Conservation (phyloP, 306 rosid species). For the Vigna angularis region DNA sequence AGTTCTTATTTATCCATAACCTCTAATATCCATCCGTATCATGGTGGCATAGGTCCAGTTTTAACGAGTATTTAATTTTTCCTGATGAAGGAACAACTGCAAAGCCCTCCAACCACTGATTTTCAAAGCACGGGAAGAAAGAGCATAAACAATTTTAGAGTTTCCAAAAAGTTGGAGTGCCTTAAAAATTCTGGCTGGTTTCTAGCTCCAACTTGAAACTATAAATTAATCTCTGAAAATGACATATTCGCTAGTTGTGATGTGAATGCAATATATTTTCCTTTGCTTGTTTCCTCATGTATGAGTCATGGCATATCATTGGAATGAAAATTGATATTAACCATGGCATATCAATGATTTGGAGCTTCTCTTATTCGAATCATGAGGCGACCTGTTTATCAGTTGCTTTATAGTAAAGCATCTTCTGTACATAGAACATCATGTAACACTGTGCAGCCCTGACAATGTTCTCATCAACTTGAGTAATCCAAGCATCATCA, state of each 20-base stretch:
- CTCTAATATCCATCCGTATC: background rate
- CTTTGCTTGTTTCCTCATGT: conserved; percentile 30
- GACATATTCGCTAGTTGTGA: conserved; percentile 43
- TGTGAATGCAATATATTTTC: conserved; percentile 33
- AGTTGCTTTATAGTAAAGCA: conserved; percentile 80
- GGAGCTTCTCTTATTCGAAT: conserved; percentile 42
- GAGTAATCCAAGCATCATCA: conserved; percentile 94
- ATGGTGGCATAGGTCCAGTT: background rate
- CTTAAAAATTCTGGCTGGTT: conserved; percentile 69
- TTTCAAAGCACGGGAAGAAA: background rate
- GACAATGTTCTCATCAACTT: conserved; percentile 81
- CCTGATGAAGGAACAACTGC: background rate
- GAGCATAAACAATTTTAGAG: conserved; percentile 39
- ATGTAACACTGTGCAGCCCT: conserved; percentile 94
- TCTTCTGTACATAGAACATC: conserved; percentile 98
- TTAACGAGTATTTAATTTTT: background rate
- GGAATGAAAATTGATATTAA: conserved; percentile 37
- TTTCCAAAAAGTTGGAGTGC: conserved; percentile 64
- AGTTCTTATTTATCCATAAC: background rate
- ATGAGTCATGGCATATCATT: conserved; percentile 50
- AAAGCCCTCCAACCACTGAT: conserved; percentile 4
- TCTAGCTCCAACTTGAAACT: conserved; percentile 59
- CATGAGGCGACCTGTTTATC: conserved; percentile 69
- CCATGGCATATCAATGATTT: conserved; percentile 48
- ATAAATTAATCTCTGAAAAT: conserved; percentile 41